Evolutionary conservation across 2,329 filamentous ascomycete genomes (phyloP), one percentile per base, ranked within the genome.

Genomic region (Dactylellina parvicollis): DNA sequence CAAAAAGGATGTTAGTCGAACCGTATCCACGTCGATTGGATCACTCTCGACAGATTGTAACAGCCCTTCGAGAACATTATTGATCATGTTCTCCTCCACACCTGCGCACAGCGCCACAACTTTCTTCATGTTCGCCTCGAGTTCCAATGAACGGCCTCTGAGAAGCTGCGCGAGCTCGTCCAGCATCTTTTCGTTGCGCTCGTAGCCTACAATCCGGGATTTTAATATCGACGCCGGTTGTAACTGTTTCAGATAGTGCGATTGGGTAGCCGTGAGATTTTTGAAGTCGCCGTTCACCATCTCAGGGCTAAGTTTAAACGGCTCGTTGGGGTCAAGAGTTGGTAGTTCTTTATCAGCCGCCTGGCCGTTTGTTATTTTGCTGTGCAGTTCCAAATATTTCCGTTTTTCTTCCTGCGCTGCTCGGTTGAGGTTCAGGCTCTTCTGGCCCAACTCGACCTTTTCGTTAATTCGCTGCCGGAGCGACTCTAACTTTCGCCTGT

Each of bases 21-120:
- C 87, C 7, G 94, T 87, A 79, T 96, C 92, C 0, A 92, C 83
- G 77, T 91, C 90, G 5, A 87, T 86, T 61, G 85, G 86, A 80
- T 97, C 93, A 78, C 92, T 96, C 81, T 96, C 94, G 1, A 98
- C 90, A 1, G 95, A 95, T 75, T 91, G 88, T 49, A 96, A 87
- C 44, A 99, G 83, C 1, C 88, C 88, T 57, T 92, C 91, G 0
- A 97, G 84, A 56, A 92, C 86, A 66, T 87, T 86, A 77, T 98
- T 95, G 12, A 98, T 90, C 67, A 92, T 87, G 7, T 85, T 85
- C 74, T 96, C 92, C 0, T 87, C 85, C 32, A 93, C 90, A 7
- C 88, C 89, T 0, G 92, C 96, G 79, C 94, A 97, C 10, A 97
- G 83, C 60, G 90, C 88, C 22, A 99, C 92, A 28, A 98, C 91